phyloP scores from a whole-genome alignment of 306 rosid species.

The Trichosanthes cucumerina region DNA sequence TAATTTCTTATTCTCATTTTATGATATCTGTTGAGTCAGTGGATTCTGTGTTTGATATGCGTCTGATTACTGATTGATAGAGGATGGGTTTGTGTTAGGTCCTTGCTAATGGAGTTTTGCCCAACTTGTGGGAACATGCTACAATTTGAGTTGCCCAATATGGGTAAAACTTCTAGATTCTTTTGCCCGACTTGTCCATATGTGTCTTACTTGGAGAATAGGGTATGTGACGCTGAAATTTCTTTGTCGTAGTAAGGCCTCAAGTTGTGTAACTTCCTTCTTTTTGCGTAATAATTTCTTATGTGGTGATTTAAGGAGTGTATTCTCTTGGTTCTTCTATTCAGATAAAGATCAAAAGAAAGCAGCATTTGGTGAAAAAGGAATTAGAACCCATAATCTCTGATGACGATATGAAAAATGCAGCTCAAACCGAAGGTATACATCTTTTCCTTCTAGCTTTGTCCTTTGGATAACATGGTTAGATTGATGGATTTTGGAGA shows the following conservation, averaged over 20 bases:
- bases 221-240: constrained; percentile 13
- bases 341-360: constrained; percentile 49
- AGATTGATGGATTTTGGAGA: not conserved
- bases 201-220: constrained; percentile 27
- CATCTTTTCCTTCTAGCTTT: not conserved
- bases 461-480: not conserved
- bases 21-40: not conserved
- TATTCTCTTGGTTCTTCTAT: not conserved
- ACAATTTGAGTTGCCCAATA: constrained; percentile 33
- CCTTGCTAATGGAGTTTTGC: constrained; percentile 43
- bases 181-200: constrained; percentile 47
- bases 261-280: not conserved
- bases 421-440: constrained; percentile 40
- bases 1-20: not conserved
- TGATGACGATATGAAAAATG: constrained; percentile 37
- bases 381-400: constrained; percentile 40
- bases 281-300: not conserved
- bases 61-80: not conserved
- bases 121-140: constrained; percentile 49
- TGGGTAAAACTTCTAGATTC: constrained; percentile 40
- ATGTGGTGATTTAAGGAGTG: not conserved
- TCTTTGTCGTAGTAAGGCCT: not conserved
- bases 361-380: constrained; percentile 36
- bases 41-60: not conserved
- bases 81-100: not conserved